A percentile compares a stretch with the other conserved stretches of the same genome.
phyloP scores from a whole-genome alignment of 2,329 filamentous ascomycete species.

The Niveomyces coronatus region DNA sequence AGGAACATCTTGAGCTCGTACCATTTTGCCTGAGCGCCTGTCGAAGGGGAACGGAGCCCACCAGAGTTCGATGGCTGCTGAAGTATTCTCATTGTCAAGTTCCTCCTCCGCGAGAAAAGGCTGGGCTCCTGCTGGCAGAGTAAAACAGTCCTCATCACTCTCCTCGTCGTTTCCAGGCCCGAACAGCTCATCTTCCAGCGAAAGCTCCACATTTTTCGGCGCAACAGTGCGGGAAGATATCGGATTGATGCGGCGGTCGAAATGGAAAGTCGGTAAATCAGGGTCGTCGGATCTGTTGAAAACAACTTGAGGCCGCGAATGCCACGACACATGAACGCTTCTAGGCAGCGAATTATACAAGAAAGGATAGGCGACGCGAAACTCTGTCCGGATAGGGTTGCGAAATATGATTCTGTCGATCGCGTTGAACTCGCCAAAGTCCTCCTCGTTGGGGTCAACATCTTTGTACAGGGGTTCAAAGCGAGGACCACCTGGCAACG shows the following conservation, averaged over 20 bases:
- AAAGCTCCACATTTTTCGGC: slow-evolving; percentile 84
- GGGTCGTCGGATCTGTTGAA: slow-evolving; percentile 83
- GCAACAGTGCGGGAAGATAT: slow-evolving; percentile 92
- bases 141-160: slow-evolving; percentile 72
- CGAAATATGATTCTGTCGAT: slow-evolving; percentile 99
- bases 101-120: slow-evolving; percentile 88
- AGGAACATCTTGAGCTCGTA: slow-evolving; percentile 91
- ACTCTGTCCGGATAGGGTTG: slow-evolving; percentile 87
- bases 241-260: slow-evolving; percentile 94
- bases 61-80: slow-evolving; percentile 87
- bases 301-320: slow-evolving; percentile 85
- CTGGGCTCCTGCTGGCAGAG: slow-evolving; percentile 67
- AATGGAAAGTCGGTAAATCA: slow-evolving; percentile 90
- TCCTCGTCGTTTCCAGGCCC: slow-evolving; percentile 66
- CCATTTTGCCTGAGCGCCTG: slow-evolving; percentile 87
- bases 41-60: slow-evolving; percentile 98
- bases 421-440: slow-evolving; percentile 98
- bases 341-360: slow-evolving; percentile 93
- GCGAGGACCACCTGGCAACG: slow-evolving; percentile 90
- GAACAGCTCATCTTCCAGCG: slow-evolving; percentile 90
- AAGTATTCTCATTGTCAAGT: slow-evolving; percentile 78
- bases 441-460: slow-evolving; percentile 95
- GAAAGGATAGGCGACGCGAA: slow-evolving; percentile 86
- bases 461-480: slow-evolving; percentile 98
- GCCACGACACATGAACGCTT: slow-evolving; percentile 88